phyloP scores from a whole-genome alignment of 495 filamentous ascomycete genomes.

The Podospora sp. region DNA sequence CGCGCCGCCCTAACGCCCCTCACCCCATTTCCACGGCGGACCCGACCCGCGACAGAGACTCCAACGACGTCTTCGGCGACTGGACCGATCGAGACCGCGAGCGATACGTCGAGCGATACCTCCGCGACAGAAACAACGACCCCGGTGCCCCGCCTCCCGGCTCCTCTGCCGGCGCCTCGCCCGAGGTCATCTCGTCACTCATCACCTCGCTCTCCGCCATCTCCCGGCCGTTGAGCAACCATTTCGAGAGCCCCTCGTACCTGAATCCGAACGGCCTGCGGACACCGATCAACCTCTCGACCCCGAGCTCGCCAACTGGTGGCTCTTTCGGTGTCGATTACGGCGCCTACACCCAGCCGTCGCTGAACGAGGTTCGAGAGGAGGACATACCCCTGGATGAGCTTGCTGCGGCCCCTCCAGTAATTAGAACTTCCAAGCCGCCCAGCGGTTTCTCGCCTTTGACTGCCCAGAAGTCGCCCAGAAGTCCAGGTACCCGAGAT shows the following conservation, averaged over 20 bases:
- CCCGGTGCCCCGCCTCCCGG: slow-evolving; percentile 43
- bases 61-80: slow-evolving; percentile 34
- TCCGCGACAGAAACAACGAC: slow-evolving; percentile 34
- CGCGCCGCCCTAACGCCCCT: slow-evolving; percentile 23
- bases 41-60: slow-evolving; percentile 26
- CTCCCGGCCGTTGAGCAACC: slow-evolving; percentile 69
- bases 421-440: slow-evolving; percentile 83
- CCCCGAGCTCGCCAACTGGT: slow-evolving; percentile 50
- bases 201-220: slow-evolving; percentile 92
- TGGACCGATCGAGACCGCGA: slow-evolving; percentile 34
- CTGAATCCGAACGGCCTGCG: slow-evolving; percentile 33
- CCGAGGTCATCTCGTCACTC: slow-evolving; percentile 90
- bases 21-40: slow-evolving; percentile 22
- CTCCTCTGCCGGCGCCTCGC: slow-evolving; percentile 79
- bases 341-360: slow-evolving; percentile 56
- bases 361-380: slow-evolving; percentile 52
- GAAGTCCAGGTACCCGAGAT: slow-evolving; percentile 44
- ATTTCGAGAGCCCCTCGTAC: slow-evolving; percentile 61
- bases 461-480: slow-evolving; percentile 63
- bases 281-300: slow-evolving; percentile 48
- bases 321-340: slow-evolving; percentile 74
- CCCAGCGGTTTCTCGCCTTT: slow-evolving; percentile 71
- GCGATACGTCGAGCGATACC: slow-evolving; percentile 34
- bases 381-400: slow-evolving; percentile 63
- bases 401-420: slow-evolving; percentile 73